phyloP scores from a whole-genome alignment of 2,329 filamentous ascomycete species.

The Phaeosphaeria sp. region DNA sequence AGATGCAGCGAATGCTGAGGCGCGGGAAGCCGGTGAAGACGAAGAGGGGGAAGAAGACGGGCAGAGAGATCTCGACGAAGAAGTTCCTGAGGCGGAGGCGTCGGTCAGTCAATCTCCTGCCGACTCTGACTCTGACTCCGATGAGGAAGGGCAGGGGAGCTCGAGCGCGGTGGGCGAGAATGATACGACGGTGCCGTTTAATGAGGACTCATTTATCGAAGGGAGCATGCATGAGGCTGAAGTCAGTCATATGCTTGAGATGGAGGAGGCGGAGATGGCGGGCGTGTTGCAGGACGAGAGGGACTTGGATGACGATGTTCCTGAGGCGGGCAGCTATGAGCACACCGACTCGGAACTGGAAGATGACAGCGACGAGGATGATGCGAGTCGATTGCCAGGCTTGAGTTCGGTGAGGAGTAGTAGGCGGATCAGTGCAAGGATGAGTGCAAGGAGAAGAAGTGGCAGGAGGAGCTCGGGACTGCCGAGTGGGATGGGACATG shows the following conservation, averaged over 20 bases:
- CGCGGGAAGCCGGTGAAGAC: conserved; percentile 51
- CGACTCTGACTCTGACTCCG: conserved; percentile 52
- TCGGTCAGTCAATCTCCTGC: conserved; percentile 19
- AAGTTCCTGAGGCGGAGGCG: conserved; percentile 46
- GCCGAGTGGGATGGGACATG: conserved; percentile 11
- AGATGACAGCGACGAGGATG: conserved; percentile 43
- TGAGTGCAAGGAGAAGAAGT: not conserved
- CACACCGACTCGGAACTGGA: conserved; percentile 62
- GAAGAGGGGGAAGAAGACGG: conserved; percentile 40
- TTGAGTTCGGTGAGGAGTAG: conserved; percentile 23
- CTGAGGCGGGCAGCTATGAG: conserved; percentile 61
- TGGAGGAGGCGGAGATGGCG: conserved; percentile 56
- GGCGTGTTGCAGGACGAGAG: conserved; percentile 56
- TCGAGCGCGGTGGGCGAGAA: conserved; percentile 53
- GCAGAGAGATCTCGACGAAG: conserved; percentile 50
- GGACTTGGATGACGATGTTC: conserved; percentile 59
- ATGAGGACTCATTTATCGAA: conserved; percentile 57
- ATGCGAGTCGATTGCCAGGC: conserved; percentile 22
- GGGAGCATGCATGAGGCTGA: conserved; percentile 50
- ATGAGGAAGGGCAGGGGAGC: conserved; percentile 30
- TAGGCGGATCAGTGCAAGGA: conserved; percentile 6
- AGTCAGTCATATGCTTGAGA: conserved; percentile 47
- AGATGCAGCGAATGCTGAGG: conserved; percentile 45
- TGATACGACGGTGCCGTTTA: conserved; percentile 57
- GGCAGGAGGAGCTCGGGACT: conserved; percentile 28